These are phyloP conservation scores for Cordia subcordata DNA, from an alignment of 257 asterid species.

Conservation along the genomic window DNA sequence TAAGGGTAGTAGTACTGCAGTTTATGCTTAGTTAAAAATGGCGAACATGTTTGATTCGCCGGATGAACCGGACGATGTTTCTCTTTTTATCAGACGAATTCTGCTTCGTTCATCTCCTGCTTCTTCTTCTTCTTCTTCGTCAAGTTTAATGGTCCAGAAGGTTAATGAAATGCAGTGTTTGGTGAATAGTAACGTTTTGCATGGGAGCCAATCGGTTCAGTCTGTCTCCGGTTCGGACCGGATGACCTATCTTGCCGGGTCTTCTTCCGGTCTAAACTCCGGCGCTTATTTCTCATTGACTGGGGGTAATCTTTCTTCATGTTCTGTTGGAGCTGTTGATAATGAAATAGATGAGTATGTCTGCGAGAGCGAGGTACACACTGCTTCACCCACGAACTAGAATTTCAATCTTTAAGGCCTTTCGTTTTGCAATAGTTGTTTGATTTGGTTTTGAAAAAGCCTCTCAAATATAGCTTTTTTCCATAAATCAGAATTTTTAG, in stretches of 20 bases:
- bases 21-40: no score
- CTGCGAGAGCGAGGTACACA: slow-evolving; percentile 68
- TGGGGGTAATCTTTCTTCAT: slow-evolving; percentile 28
- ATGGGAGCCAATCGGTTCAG: slow-evolving; percentile 8
- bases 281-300: slow-evolving; percentile 19
- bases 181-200: background rate
- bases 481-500: no score
- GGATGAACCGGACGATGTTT: slow-evolving; percentile 18
- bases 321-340: slow-evolving; percentile 43
- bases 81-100: slow-evolving; percentile 59
- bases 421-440: no score
- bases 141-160: slow-evolving; percentile 9
- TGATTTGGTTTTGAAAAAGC: no score
- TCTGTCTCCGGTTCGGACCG: slow-evolving; percentile 12
- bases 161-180: slow-evolving; percentile 16
- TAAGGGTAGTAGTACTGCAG: no score
- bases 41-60: background rate
- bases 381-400: background rate
- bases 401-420: background rate
- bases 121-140: slow-evolving; percentile 31
- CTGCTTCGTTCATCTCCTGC: slow-evolving; percentile 47
- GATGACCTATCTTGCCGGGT: slow-evolving; percentile 33
- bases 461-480: no score
- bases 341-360: slow-evolving; percentile 54
- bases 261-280: slow-evolving; percentile 17